Percentiles rank a stretch among this genome's conserved stretches.
Conservation (phyloP, 805 yeast genomes). For the Hanseniaspora jakobsenii region DNA sequence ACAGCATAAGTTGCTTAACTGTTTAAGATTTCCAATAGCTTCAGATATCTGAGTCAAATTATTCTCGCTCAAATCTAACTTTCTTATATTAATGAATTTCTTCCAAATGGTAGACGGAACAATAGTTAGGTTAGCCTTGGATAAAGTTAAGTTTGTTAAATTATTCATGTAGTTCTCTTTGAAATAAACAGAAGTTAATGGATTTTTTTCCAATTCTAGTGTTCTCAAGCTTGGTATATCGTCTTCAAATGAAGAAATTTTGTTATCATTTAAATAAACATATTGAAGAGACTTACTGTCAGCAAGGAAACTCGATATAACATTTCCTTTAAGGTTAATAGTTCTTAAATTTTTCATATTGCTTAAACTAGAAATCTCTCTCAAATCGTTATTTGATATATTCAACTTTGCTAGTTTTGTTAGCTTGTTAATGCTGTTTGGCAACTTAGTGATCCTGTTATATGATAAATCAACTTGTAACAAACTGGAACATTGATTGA, state of each 20-base stretch:
- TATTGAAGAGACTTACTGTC: slow-evolving; percentile 51
- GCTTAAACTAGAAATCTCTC: slow-evolving; percentile 33
- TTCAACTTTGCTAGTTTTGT: slow-evolving; percentile 54
- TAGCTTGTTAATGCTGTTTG: slow-evolving; percentile 49
- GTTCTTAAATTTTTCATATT: slow-evolving; percentile 48
- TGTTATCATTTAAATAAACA: slow-evolving; percentile 63
- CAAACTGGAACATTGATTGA: slow-evolving; percentile 48
- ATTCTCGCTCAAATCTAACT: slow-evolving; percentile 65
- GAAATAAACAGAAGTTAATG: slow-evolving; percentile 57
- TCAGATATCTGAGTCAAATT: slow-evolving; percentile 67
- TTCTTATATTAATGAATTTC: slow-evolving; percentile 55
- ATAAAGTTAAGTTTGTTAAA: slow-evolving; percentile 60
- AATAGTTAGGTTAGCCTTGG: slow-evolving; percentile 70
- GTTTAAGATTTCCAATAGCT: slow-evolving; percentile 47
- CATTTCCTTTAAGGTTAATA: slow-evolving; percentile 67
- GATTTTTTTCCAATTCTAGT: slow-evolving; percentile 68
- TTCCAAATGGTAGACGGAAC: slow-evolving; percentile 53
- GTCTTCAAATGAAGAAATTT: slow-evolving; percentile 57
- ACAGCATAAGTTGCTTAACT: slow-evolving; percentile 54
- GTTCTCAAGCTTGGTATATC: slow-evolving; percentile 51
- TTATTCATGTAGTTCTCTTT: slow-evolving; percentile 33
- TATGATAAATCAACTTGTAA: slow-evolving; percentile 68
- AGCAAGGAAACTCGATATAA: slow-evolving; percentile 32
- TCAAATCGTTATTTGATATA: slow-evolving; percentile 59
- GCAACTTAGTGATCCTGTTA: slow-evolving; percentile 53